A percentile compares a stretch with the other conserved stretches of the same genome.
These are phyloP conservation scores for Colletotrichum trifolii DNA, from an alignment of 2,329 filamentous ascomycete genomes.

Conservation along the genomic window DNA sequence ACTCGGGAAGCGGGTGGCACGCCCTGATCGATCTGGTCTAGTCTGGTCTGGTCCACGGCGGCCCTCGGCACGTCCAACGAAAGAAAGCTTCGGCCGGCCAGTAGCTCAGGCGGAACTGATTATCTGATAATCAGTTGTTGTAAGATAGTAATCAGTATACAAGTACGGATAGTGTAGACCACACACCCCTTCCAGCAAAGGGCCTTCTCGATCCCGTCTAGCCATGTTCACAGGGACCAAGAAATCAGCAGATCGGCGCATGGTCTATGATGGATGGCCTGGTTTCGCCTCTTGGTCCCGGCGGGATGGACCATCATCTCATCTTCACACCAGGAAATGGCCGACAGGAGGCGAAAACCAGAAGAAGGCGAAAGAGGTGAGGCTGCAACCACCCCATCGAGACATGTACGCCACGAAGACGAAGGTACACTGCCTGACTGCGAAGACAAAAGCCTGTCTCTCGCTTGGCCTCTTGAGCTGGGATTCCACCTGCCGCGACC, in stretches of 20 bases:
- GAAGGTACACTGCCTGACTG: neutral
- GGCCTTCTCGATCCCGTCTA: conserved; percentile 6
- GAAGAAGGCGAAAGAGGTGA: conserved; percentile 15
- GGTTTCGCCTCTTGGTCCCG: conserved; percentile 10
- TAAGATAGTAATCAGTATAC: neutral
- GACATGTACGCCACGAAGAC: too few relatives aligned
- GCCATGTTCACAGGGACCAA: conserved; percentile 7
- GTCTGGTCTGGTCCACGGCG: too few relatives aligned
- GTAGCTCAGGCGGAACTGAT: neutral
- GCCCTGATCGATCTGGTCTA: neutral
- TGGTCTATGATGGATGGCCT: conserved; percentile 10
- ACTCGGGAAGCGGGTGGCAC: conserved; percentile 15
- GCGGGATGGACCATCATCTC: too few relatives aligned
- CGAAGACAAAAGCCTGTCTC: neutral
- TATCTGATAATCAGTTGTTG: conserved; percentile 8
- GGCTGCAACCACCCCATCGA: neutral
- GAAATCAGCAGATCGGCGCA: conserved; percentile 22
- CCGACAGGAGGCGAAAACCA: too few relatives aligned
- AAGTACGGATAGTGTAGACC: too few relatives aligned
- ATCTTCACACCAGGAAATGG: too few relatives aligned
- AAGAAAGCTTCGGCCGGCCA: neutral
- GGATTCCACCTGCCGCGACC: conserved; percentile 28
- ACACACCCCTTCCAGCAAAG: neutral
- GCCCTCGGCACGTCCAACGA: too few relatives aligned
- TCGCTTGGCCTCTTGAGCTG: neutral